Evolutionary conservation across 371 early-diverging fungal genomes (phyloP).

Genomic region (Mucor sp.): DNA sequence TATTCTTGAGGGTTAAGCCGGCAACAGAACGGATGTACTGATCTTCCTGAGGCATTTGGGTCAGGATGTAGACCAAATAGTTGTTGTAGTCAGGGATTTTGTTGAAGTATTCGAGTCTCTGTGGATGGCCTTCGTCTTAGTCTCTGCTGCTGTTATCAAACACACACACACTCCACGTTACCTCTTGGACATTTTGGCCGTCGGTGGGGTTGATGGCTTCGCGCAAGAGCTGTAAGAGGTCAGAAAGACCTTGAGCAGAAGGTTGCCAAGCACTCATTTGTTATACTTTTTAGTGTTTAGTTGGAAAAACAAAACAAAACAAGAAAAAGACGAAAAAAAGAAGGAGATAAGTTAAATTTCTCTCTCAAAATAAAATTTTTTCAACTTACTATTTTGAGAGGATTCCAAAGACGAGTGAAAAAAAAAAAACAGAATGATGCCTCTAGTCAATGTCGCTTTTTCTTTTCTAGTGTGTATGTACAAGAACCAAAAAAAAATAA

Average conservation of each 20-base stretch:
- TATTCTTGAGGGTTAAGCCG: constrained; percentile 89
- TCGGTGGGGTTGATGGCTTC: constrained; percentile 51
- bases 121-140: not conserved
- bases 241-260: constrained; percentile 51
- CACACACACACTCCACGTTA: constrained; percentile 9
- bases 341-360: not conserved
- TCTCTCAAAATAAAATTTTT: not conserved
- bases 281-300: not conserved
- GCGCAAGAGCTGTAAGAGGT: constrained; percentile 48
- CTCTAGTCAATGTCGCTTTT: not conserved
- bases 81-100: constrained; percentile 87
- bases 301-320: not conserved
- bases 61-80: constrained; percentile 86
- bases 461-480: too few relatives aligned
- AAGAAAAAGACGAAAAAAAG: not conserved
- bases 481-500: too few relatives aligned
- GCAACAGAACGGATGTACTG: constrained; percentile 78
- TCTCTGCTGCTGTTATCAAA: not conserved
- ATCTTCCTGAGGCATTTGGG: constrained; percentile 69
- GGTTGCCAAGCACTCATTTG: constrained; percentile 54
- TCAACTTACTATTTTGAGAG: not conserved
- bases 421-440: not conserved
- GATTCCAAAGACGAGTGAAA: not conserved
- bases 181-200: constrained; percentile 47
- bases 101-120: constrained; percentile 86